A percentile compares a stretch with the other conserved stretches of the same genome.
phyloP scores from a whole-genome alignment of 306 rosid species.

The Herpetospermum pedunculosum region DNA sequence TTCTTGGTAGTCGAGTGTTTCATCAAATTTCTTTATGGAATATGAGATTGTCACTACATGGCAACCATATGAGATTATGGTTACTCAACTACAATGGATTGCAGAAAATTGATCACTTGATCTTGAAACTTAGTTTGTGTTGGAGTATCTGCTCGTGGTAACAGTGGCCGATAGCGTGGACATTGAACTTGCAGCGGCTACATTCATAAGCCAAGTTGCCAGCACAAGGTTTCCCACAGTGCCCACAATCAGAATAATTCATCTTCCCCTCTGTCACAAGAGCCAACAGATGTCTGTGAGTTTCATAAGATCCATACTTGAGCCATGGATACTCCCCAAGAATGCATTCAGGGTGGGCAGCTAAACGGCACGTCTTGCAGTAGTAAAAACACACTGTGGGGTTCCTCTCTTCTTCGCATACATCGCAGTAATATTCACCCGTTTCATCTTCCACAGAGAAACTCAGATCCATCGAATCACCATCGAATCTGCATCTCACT shows the following conservation, averaged over 20 bases:
- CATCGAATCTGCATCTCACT: background rate
- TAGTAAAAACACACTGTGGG: background rate
- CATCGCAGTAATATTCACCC: background rate
- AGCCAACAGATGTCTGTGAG: background rate
- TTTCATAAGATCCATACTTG: background rate
- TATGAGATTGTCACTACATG: background rate
- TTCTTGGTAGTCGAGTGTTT: background rate
- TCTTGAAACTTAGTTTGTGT: background rate
- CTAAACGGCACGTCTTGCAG: background rate
- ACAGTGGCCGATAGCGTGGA: background rate
- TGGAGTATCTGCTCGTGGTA: background rate
- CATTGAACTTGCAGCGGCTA: background rate
- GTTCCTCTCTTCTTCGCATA: background rate
- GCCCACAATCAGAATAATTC: background rate
- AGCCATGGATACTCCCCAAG: background rate
- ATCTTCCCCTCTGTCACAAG: background rate
- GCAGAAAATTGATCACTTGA: background rate
- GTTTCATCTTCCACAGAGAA: background rate
- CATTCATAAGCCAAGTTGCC: constrained; percentile 1
- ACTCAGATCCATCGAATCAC: background rate
- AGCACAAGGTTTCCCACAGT: background rate
- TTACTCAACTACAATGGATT: background rate
- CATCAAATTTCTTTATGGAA: background rate
- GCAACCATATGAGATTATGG: background rate
- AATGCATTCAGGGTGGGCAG: background rate